Evolutionary conservation across 352 stramenopile species (phyloP).

Genomic region (Pythium plurisporium): DNA sequence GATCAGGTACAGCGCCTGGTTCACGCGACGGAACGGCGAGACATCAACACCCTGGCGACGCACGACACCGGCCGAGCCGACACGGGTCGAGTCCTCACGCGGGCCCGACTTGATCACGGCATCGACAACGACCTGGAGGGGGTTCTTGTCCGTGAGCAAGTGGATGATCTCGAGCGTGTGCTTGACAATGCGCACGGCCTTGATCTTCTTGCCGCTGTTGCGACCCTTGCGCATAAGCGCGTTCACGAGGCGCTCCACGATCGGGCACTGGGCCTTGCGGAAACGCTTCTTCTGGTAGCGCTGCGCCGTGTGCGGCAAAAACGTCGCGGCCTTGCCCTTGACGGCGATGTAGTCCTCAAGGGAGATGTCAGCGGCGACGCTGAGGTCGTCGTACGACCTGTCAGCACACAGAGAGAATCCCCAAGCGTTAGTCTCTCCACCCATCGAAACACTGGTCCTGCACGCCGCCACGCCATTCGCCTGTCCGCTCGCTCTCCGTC

Average conservation of each 20-base stretch:
- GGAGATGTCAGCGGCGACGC: constrained; percentile 96
- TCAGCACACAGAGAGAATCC: constrained; percentile 20
- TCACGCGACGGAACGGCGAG: constrained; percentile 98
- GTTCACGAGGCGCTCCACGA: constrained; percentile 97
- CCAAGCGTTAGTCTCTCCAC: background rate
- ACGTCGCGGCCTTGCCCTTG: constrained; percentile 97
- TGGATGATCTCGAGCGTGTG: constrained; percentile 99
- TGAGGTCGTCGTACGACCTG: constrained; percentile 98
- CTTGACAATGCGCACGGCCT: constrained; percentile 98
- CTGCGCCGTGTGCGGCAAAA: constrained; percentile 98
- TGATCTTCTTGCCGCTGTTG: constrained; percentile 99
- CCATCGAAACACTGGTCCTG: too few relatives aligned
- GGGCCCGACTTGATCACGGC: constrained; percentile 94
- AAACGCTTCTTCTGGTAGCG: constrained; percentile 99
- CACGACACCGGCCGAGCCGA: constrained; percentile 98
- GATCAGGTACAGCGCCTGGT: constrained; percentile 99
- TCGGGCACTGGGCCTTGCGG: constrained; percentile 99
- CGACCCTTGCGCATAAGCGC: constrained; percentile 98
- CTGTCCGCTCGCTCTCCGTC: too few relatives aligned
- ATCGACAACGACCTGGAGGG: constrained; percentile 95
- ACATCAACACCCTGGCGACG: constrained; percentile 99
- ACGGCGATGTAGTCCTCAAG: constrained; percentile 99
- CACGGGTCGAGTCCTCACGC: constrained; percentile 99
- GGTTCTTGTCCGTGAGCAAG: constrained; percentile 99
- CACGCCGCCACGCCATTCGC: background rate